A percentile compares a stretch with the other conserved stretches of the same genome.
Conservation (phyloP, 257 asterid genomes). For the Nicotiana knightiana region DNA sequence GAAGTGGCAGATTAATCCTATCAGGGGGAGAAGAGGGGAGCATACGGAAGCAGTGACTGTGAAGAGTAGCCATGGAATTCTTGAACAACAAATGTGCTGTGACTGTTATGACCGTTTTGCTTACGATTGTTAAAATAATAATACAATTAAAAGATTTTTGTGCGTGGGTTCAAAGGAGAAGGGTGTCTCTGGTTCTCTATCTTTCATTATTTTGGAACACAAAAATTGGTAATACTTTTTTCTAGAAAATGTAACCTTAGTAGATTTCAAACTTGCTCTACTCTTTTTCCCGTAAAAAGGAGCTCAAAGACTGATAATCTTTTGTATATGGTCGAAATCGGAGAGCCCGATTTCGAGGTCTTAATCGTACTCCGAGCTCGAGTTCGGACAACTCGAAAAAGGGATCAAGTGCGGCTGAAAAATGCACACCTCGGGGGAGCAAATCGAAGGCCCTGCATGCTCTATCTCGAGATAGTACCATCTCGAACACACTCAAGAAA, state of each 20-base stretch:
- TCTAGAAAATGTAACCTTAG: not conserved
- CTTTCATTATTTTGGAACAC: constrained; percentile 12
- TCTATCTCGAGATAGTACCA: too few species aligned
- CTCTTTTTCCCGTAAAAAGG: too few species aligned
- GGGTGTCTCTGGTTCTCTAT: constrained; percentile 47
- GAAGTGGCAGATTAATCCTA: not conserved
- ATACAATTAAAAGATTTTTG: not conserved
- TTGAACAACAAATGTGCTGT: not conserved
- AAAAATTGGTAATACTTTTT: not conserved
- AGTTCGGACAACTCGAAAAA: too few species aligned
- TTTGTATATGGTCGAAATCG: too few species aligned
- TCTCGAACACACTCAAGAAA: too few species aligned
- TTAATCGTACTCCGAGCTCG: too few species aligned
- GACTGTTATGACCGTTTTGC: constrained; percentile 34
- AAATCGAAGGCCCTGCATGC: too few species aligned
- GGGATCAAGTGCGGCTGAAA: too few species aligned
- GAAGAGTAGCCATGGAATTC: constrained; percentile 49
- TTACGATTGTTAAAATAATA: not conserved
- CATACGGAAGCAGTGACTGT: constrained; percentile 14
- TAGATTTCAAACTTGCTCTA: too few species aligned
- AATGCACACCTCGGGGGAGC: too few species aligned
- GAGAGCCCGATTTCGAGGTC: too few species aligned
- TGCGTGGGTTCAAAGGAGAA: constrained; percentile 25
- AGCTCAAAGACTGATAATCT: too few species aligned
- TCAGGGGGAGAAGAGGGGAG: constrained; percentile 15